These are phyloP conservation scores for Thalassiosira livingstoniorum DNA, from an alignment of 352 stramenopile species.

Conservation along the genomic window DNA sequence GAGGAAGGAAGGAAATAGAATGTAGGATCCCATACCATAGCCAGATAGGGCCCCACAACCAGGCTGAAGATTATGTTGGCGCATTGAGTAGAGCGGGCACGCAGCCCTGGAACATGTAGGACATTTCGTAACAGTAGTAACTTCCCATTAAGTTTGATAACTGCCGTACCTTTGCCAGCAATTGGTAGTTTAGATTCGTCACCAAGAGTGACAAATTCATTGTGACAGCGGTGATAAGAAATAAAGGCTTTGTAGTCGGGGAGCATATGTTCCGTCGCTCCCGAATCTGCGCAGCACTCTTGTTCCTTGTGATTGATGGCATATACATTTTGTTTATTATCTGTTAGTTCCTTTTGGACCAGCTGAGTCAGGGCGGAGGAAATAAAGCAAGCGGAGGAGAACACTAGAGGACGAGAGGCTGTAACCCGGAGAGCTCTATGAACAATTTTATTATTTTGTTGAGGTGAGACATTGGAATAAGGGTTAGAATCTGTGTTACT, in stretches of 20 bases:
- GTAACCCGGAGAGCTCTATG: too few species aligned
- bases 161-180: background rate
- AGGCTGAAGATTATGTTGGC: background rate
- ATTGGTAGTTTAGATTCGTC: conserved; percentile 22
- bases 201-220: conserved; percentile 13
- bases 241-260: conserved; percentile 15
- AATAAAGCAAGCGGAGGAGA: too few species aligned
- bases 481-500: too few species aligned
- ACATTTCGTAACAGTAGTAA: conserved; percentile 5
- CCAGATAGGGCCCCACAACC: background rate
- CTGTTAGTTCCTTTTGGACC: too few species aligned
- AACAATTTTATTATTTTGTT: too few species aligned
- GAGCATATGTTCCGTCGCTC: conserved; percentile 22
- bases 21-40: background rate
- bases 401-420: too few species aligned
- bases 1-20: conserved; percentile 6
- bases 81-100: conserved; percentile 8
- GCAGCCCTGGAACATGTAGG: conserved; percentile 9
- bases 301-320: background rate
- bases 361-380: too few species aligned
- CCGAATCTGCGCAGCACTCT: conserved; percentile 21
- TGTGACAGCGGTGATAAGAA: background rate
- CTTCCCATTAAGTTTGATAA: conserved; percentile 8
- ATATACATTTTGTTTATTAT: too few species aligned
- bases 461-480: too few species aligned